Evolutionary conservation across 768 basidiomycete genomes (phyloP).

Genomic region (Pholiota conissans): DNA sequence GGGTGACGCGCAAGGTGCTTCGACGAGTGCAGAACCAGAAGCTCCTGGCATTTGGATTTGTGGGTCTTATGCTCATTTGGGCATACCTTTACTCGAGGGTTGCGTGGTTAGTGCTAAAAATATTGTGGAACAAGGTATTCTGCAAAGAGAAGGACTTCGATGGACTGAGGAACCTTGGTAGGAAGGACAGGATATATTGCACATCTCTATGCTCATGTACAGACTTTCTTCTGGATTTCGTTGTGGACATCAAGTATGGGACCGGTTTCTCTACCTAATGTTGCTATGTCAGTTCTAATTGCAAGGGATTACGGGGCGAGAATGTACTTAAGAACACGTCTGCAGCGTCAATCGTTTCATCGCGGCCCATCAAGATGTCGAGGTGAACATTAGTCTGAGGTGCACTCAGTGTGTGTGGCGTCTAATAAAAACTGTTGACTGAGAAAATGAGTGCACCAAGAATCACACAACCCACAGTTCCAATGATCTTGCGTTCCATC

Average conservation of each 20-base stretch:
- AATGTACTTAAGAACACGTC: constrained; percentile 80
- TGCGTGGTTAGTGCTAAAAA: constrained; percentile 74
- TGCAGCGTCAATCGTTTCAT: constrained; percentile 74
- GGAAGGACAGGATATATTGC: constrained; percentile 8
- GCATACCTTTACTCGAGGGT: constrained; percentile 79
- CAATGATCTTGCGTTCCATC: constrained; percentile 92
- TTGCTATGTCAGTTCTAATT: constrained; percentile 8
- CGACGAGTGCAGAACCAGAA: constrained; percentile 26
- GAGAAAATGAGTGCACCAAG: not conserved
- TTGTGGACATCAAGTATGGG: constrained; percentile 57
- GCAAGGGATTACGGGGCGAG: not conserved
- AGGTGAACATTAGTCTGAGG: constrained; percentile 79
- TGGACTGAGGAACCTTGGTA: constrained; percentile 25
- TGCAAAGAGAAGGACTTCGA: constrained; percentile 32
- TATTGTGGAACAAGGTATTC: constrained; percentile 48
- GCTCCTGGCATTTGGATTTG: constrained; percentile 65
- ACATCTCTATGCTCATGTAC: constrained; percentile 34
- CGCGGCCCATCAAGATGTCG: constrained; percentile 92
- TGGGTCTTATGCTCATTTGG: constrained; percentile 68
- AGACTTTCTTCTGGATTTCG: constrained; percentile 64
- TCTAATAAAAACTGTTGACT: constrained; percentile 43
- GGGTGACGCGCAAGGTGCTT: constrained; percentile 55
- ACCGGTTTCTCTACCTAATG: constrained; percentile 52
- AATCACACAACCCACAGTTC: constrained; percentile 50
- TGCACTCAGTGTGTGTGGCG: constrained; percentile 63